Conservation (phyloP, 495 filamentous ascomycete genomes). For the Bacidia rubella region DNA sequence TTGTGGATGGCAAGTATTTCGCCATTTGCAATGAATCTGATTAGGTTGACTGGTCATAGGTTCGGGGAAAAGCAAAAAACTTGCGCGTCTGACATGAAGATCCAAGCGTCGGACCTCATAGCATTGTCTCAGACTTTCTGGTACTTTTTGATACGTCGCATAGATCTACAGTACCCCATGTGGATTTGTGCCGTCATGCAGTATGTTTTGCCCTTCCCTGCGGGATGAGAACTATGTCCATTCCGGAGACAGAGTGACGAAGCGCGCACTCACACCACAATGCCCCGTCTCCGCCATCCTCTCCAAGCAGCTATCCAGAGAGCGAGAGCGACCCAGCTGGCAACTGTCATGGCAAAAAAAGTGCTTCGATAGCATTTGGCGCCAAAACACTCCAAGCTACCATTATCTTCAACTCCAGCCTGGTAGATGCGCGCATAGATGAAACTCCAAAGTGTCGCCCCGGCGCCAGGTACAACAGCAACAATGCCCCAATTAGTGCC, state of each 20-base stretch:
- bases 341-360: constrained; percentile 69
- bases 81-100: too few species aligned
- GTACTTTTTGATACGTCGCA: too few species aligned
- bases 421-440: constrained; percentile 77
- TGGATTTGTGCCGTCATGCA: too few species aligned
- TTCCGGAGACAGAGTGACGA: background rate
- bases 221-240: too few species aligned
- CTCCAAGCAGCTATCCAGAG: constrained; percentile 74
- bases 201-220: too few species aligned
- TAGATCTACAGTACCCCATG: too few species aligned
- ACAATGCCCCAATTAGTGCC: constrained; percentile 97
- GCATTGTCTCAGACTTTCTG: too few species aligned
- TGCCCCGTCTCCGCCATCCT: constrained; percentile 66
- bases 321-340: constrained; percentile 62
- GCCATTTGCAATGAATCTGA: too few species aligned
- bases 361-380: constrained; percentile 59
- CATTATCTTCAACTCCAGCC: constrained; percentile 26
- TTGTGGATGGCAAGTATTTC: too few species aligned
- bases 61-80: too few species aligned
- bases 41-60: too few species aligned
- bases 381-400: constrained; percentile 47
- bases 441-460: constrained; percentile 73
- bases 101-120: too few species aligned
- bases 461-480: constrained; percentile 73
- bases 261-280: constrained; percentile 47